Evolutionary conservation across 768 basidiomycete species (phyloP), one percentile per base, ranked within the genome.

Genomic region (Amanita phalloides): DNA sequence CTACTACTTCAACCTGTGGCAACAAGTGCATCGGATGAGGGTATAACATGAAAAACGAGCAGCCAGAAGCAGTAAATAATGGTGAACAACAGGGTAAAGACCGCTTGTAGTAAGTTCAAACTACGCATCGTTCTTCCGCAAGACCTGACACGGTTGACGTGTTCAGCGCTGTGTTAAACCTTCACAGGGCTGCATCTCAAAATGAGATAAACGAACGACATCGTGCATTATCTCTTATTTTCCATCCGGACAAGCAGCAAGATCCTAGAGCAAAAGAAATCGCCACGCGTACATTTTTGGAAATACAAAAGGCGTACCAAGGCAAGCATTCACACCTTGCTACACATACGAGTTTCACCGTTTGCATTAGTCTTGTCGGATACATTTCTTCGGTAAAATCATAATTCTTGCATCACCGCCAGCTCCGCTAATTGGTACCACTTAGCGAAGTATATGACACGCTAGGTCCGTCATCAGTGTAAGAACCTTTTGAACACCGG

Each of bases 231-330:
- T 90, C 90, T 3, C 74, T 91, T 26, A 68, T 84, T 17, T 90
- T 87, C 56, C 90, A 95, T 58, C 90, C 90, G 0, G 90, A 95
- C 73, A 85, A 84, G 61, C 86, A 91, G 54, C 74, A 71, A 20
- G 78, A 80, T 60, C 75, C 78, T 48, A 63, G 63, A 14, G 66
- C 72, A 54, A 81, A 77, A 60, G 72, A 68, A 45, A 72, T 77
- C 1, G 88, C 90, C 0, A 76, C 80, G 23, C 71, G 74, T 30
- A 77, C 76, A 46, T 91, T 92, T 56, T 72, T 84, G 14, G 79
- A 84, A 62, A 75, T 93, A 20, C 87, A 90, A 56, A 84, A 83
- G 56, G 89, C 90, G 10, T 91, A 91, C 62, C 81, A 91, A 76
- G 78, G 86, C 83, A 58, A 48, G 71, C 54, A 3, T 33, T 41